Evolutionary conservation across 2,329 filamentous ascomycete species (phyloP).

Genomic region (Coniochaeta sp.): DNA sequence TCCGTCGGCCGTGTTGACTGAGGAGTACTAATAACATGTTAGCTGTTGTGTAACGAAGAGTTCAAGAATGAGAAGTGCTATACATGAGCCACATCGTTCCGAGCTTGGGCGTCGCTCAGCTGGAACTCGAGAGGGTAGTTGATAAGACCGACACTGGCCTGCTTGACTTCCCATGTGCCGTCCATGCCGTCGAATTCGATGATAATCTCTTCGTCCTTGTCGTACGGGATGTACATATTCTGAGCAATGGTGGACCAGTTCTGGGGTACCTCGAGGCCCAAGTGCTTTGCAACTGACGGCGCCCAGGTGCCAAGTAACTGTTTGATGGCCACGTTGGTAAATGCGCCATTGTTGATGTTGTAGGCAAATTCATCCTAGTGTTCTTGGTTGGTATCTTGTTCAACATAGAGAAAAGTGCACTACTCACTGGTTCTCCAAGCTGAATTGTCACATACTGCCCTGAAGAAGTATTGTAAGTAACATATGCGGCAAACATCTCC

Average conservation of each 20-base stretch:
- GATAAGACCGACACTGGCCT: background rate
- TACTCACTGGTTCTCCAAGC: background rate
- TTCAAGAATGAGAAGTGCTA: background rate
- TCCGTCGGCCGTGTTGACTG: background rate
- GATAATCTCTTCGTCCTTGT: background rate
- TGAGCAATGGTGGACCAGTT: background rate
- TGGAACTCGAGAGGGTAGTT: background rate
- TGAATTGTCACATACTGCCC: background rate
- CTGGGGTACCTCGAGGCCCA: background rate
- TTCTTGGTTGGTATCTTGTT: background rate
- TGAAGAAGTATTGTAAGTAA: background rate
- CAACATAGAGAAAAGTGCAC: background rate
- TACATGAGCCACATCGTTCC: background rate
- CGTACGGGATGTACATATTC: background rate
- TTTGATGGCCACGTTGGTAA: background rate
- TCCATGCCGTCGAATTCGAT: background rate
- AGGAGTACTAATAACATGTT: background rate
- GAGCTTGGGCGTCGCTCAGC: background rate
- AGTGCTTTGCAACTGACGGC: background rate
- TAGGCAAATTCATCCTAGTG: background rate
- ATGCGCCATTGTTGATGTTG: background rate
- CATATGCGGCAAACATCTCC: background rate
- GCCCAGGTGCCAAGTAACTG: background rate
- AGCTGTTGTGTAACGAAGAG: too few species aligned
- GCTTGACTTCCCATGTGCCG: background rate